phyloP scores from a whole-genome alignment of 306 rosid genomes.

The Inga leiocalycina region DNA sequence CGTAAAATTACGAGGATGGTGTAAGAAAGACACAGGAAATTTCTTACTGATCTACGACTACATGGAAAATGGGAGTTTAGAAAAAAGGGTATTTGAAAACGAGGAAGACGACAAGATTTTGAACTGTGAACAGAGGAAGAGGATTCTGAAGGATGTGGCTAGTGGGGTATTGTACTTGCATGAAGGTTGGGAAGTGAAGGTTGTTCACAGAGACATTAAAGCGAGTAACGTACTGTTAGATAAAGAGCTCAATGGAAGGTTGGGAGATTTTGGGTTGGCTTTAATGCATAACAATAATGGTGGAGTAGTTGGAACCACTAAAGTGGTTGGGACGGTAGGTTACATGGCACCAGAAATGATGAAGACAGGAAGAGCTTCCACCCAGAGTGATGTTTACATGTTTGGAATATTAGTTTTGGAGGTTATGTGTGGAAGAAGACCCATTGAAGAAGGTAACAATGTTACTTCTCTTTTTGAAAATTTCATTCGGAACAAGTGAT shows the following conservation, averaged over 20 bases:
- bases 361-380: slow-evolving; percentile 65
- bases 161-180: slow-evolving; percentile 70
- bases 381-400: slow-evolving; percentile 72
- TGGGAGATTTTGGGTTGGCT: slow-evolving; percentile 88
- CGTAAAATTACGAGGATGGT: slow-evolving; percentile 86
- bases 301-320: slow-evolving; percentile 67
- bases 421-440: slow-evolving; percentile 87
- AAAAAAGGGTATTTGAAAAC: slow-evolving; percentile 61
- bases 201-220: slow-evolving; percentile 85
- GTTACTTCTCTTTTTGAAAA: not conserved
- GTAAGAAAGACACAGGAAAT: slow-evolving; percentile 64
- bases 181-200: slow-evolving; percentile 88
- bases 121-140: slow-evolving; percentile 51
- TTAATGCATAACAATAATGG: slow-evolving; percentile 58
- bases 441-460: slow-evolving; percentile 60
- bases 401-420: slow-evolving; percentile 80
- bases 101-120: slow-evolving; percentile 46
- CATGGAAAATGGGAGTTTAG: slow-evolving; percentile 90
- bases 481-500: too few relatives aligned
- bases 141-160: slow-evolving; percentile 77
- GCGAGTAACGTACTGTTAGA: slow-evolving; percentile 87
- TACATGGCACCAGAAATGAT: slow-evolving; percentile 84
- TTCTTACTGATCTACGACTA: slow-evolving; percentile 77
- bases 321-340: slow-evolving; percentile 79
- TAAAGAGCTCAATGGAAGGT: slow-evolving; percentile 75